These are phyloP conservation scores for Hirschioporus abietinus DNA, from an alignment of 768 basidiomycete species.

Conservation along the genomic window DNA sequence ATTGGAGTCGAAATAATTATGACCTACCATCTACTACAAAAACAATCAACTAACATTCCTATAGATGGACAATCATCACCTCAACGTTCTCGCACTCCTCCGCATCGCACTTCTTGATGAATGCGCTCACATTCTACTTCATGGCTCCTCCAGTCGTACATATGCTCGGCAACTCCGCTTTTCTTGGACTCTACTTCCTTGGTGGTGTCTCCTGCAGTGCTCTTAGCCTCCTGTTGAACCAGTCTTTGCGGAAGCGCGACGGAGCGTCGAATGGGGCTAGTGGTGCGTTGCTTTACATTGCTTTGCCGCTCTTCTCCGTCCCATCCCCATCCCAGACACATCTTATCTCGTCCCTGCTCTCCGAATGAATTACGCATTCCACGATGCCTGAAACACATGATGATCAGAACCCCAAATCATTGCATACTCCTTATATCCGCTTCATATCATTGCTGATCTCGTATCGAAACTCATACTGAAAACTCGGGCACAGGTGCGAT, in stretches of 20 bases:
- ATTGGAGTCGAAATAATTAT: too few relatives aligned
- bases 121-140: slow-evolving; percentile 72
- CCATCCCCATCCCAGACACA: too few relatives aligned
- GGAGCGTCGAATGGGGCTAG: slow-evolving; percentile 62
- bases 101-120: slow-evolving; percentile 61
- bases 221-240: slow-evolving; percentile 44
- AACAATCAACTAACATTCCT: too few relatives aligned
- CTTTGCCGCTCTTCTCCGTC: too few relatives aligned
- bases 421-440: too few relatives aligned
- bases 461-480: slow-evolving; percentile 3
- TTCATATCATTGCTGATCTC: too few relatives aligned
- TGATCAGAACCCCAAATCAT: too few relatives aligned
- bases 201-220: slow-evolving; percentile 43
- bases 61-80: slow-evolving; percentile 72
- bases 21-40: too few relatives aligned
- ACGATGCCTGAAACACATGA: too few relatives aligned
- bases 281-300: slow-evolving; percentile 37
- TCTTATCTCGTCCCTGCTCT: too few relatives aligned
- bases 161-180: slow-evolving; percentile 59
- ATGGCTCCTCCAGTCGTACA: slow-evolving; percentile 61
- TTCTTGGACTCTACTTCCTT: slow-evolving; percentile 63
- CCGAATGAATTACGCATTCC: too few relatives aligned
- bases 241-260: slow-evolving; percentile 21
- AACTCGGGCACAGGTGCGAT: slow-evolving; percentile 52
- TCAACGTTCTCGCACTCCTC: slow-evolving; percentile 66